Percentiles rank a stretch among this genome's conserved stretches.
These are phyloP conservation scores for Cylindrotheca closterium DNA, from an alignment of 108 stramenopile genomes.

Conservation along the genomic window DNA sequence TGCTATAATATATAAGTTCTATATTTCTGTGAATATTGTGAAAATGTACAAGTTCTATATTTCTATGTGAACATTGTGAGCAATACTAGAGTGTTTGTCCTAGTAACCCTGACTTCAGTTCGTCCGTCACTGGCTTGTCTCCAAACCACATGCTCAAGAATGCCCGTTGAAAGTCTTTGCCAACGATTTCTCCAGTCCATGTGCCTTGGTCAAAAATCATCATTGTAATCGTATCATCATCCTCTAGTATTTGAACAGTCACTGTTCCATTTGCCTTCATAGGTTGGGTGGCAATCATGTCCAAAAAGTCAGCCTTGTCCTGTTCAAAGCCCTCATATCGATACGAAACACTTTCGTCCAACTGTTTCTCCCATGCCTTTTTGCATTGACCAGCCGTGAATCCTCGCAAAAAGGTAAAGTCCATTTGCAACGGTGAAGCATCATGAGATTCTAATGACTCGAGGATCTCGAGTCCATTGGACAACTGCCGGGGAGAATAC, in stretches of 20 bases:
- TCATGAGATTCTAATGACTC: conserved; percentile 1
- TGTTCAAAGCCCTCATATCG: conserved; percentile 29
- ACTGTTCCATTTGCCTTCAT: conserved; percentile 26
- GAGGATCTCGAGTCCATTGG: conserved; percentile 9
- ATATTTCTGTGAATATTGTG: too few relatives aligned
- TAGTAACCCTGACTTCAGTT: conserved; percentile 23
- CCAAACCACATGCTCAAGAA: conserved; percentile 49
- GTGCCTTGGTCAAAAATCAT: conserved; percentile 35
- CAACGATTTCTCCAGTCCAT: conserved; percentile 19
- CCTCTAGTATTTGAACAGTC: conserved; percentile 24
- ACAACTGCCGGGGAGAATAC: conserved; percentile 11
- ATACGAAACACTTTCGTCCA: conserved; percentile 30
- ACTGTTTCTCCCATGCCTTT: conserved; percentile 33
- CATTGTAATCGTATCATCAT: conserved; percentile 26
- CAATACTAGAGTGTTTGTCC: too few relatives aligned
- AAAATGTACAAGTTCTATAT: too few relatives aligned
- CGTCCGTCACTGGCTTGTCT: conserved; percentile 23
- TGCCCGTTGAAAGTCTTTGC: conserved; percentile 29
- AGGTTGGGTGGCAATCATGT: conserved; percentile 13
- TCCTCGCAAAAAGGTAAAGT: conserved; percentile 35
- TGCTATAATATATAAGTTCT: too few relatives aligned
- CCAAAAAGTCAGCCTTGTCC: conserved; percentile 24
- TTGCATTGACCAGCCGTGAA: conserved; percentile 15
- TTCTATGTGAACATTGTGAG: too few relatives aligned
- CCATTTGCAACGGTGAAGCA: conserved; percentile 21